phyloP scores from a whole-genome alignment of 1,284 basidiomycete genomes.

The Ganoderma lingzhi region DNA sequence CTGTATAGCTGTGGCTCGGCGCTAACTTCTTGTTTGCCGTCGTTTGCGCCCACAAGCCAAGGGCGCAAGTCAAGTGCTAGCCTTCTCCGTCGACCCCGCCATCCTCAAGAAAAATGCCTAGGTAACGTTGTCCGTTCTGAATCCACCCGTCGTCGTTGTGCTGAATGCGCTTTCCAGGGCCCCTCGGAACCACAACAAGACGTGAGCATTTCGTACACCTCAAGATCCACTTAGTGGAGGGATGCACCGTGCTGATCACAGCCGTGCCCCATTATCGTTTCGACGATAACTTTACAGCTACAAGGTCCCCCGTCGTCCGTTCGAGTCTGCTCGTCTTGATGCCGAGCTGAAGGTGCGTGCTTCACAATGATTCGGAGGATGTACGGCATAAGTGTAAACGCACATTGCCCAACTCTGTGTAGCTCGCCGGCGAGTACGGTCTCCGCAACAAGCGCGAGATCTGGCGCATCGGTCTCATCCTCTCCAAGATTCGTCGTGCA shows the following conservation, averaged over 20 bases:
- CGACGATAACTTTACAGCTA: slow-evolving; percentile 73
- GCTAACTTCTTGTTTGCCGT: slow-evolving; percentile 39
- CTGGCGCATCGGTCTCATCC: slow-evolving; percentile 98
- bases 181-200: slow-evolving; percentile 89
- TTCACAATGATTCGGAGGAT: not conserved
- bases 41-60: slow-evolving; percentile 33
- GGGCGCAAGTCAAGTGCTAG: slow-evolving; percentile 39
- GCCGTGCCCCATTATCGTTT: slow-evolving; percentile 64
- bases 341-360: slow-evolving; percentile 92
- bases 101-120: slow-evolving; percentile 81
- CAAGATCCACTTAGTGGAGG: slow-evolving; percentile 77
- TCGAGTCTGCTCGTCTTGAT: slow-evolving; percentile 98
- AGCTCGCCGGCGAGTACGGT: slow-evolving; percentile 99
- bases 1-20: slow-evolving; percentile 56
- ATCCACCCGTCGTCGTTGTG: slow-evolving; percentile 27
- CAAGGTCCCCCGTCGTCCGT: slow-evolving; percentile 98
- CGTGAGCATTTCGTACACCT: slow-evolving; percentile 70
- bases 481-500: slow-evolving; percentile 99
- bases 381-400: slow-evolving; percentile 18
- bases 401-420: slow-evolving; percentile 16
- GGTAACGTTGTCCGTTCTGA: slow-evolving; percentile 57
- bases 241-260: slow-evolving; percentile 67
- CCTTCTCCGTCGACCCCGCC: slow-evolving; percentile 45
- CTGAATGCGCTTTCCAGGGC: slow-evolving; percentile 67
- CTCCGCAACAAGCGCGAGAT: slow-evolving; percentile 99